These are phyloP conservation scores for Candida tunisiensis DNA, from an alignment of 1,139 yeast genomes.

Conservation along the genomic window DNA sequence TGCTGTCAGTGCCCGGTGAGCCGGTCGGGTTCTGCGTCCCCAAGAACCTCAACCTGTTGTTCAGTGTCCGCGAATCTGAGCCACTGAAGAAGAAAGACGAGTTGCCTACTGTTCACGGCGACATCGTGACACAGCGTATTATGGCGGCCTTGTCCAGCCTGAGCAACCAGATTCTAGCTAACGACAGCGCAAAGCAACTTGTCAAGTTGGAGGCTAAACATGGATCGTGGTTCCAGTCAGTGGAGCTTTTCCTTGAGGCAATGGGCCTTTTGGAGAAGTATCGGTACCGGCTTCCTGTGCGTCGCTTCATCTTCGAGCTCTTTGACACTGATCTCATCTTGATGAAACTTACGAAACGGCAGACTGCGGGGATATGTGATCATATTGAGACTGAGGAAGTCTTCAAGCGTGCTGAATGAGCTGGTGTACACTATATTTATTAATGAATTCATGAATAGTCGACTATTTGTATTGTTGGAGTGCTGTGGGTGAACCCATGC, in stretches of 20 bases:
- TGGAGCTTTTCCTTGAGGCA: conserved; percentile 41
- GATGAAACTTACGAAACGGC: too few species aligned
- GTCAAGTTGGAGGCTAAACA: conserved; percentile 34
- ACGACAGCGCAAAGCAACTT: conserved; percentile 48
- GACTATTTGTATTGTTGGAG: too few species aligned
- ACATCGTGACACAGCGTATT: conserved; percentile 30
- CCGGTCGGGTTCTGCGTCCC: conserved; percentile 26
- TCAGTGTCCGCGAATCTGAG: conserved; percentile 1
- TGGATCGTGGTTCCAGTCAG: conserved; percentile 39
- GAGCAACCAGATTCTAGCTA: conserved; percentile 43
- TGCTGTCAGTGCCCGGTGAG: conserved; percentile 31
- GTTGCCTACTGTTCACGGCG: conserved; percentile 14
- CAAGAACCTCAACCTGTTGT: not conserved
- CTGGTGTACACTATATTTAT: too few species aligned
- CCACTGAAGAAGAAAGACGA: conserved; percentile 4
- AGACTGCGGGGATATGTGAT: too few species aligned
- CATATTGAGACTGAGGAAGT: too few species aligned
- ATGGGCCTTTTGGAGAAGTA: conserved; percentile 49
- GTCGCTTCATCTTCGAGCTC: conserved; percentile 54
- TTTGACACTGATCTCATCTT: conserved; percentile 46
- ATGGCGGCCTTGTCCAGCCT: conserved; percentile 44
- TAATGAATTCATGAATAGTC: too few species aligned
- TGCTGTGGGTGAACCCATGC: too few species aligned
- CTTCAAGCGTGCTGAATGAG: too few species aligned
- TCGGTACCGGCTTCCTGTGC: conserved; percentile 42